These are phyloP conservation scores for Bretschneidera sinensis DNA, from an alignment of 345 rosid genomes.

Conservation along the genomic window DNA sequence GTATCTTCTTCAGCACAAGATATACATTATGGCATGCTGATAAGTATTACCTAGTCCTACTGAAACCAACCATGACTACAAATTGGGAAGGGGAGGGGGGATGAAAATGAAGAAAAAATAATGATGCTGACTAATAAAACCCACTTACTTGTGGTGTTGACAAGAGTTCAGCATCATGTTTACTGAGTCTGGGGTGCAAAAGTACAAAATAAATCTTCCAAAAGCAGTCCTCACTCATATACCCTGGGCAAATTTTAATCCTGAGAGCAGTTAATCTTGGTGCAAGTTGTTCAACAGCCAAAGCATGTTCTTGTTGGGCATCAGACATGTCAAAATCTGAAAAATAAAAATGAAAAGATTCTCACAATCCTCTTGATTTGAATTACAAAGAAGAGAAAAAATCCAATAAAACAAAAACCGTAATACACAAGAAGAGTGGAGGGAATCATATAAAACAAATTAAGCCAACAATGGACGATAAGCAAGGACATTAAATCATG, in stretches of 20 bases:
- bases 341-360: conserved; percentile 4
- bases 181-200: conserved; percentile 72
- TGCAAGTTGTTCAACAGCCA: conserved; percentile 75
- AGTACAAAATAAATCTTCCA: conserved; percentile 97
- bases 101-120: not conserved
- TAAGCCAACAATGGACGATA: not conserved
- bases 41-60: not conserved
- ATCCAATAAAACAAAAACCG: not conserved
- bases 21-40: not conserved
- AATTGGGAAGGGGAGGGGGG: not conserved
- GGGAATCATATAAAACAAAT: not conserved
- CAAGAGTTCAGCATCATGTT: conserved; percentile 68
- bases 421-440: no score
- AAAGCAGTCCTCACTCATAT: conserved; percentile 84
- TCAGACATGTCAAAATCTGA: conserved; percentile 91
- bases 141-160: conserved; percentile 70
- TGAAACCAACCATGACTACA: not conserved
- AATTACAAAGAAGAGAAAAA: conserved; percentile 2
- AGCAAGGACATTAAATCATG: no score
- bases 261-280: conserved; percentile 80
- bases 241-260: conserved; percentile 85
- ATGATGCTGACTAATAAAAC: not conserved
- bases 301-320: conserved; percentile 89
- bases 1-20: no score
- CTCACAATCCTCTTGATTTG: not conserved